Evolutionary conservation across 345 rosid species (phyloP).

Genomic region (Citrus glauca): DNA sequence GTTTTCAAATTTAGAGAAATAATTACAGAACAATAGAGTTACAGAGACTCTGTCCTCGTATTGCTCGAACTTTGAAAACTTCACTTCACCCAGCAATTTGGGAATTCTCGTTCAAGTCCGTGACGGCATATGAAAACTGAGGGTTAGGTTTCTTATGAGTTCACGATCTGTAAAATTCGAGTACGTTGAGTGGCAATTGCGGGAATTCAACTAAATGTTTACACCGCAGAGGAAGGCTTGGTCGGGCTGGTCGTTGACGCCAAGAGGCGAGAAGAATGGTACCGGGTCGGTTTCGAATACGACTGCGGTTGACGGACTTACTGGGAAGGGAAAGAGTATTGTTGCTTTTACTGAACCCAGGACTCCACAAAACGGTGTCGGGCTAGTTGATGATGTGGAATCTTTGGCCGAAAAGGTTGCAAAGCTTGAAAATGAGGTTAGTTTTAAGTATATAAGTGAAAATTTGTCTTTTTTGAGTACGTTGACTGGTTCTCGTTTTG

Average conservation of each 20-base stretch:
- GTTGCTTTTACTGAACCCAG: conserved; percentile 42
- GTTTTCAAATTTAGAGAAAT: conserved; percentile 23
- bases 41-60: not conserved
- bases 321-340: conserved; percentile 44
- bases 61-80: conserved; percentile 15
- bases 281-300: conserved; percentile 32
- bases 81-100: not conserved
- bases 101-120: conserved; percentile 16
- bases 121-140: not conserved
- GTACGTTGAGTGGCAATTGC: conserved; percentile 15
- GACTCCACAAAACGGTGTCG: conserved; percentile 43
- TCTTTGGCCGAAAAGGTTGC: conserved; percentile 43
- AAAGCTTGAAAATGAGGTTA: conserved; percentile 82
- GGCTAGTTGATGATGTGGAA: conserved; percentile 28
- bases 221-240: conserved; percentile 75
- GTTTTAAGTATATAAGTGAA: not conserved
- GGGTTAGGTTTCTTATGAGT: conserved; percentile 21
- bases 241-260: conserved; percentile 68
- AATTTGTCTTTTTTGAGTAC: not conserved
- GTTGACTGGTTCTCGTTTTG: not conserved
- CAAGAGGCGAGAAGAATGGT: conserved; percentile 38
- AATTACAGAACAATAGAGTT: not conserved
- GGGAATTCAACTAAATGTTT: conserved; percentile 46
- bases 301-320: conserved; percentile 21
- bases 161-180: conserved; percentile 24